Conservation (phyloP, 169 alveolate genomes). For the Perkinsus chesapeaki region DNA sequence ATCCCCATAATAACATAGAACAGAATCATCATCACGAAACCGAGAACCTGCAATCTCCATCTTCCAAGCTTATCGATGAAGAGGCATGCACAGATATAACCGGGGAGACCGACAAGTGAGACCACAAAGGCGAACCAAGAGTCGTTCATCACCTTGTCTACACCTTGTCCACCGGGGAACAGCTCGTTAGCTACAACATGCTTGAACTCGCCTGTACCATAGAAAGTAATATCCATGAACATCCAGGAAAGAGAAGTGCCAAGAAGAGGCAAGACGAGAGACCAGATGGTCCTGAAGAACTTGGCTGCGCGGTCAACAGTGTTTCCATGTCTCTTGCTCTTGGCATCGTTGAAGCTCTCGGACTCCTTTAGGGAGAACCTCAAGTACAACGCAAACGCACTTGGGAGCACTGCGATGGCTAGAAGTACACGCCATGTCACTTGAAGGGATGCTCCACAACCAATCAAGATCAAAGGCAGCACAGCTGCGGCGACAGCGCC, state of each 20-base stretch:
- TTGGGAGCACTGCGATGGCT: neutral
- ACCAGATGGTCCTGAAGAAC: neutral
- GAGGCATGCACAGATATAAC: conserved; percentile 22
- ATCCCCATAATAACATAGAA: conserved; percentile 18
- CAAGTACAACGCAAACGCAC: neutral
- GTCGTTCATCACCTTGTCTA: neutral
- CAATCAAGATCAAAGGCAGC: neutral
- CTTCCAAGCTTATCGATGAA: conserved; percentile 24
- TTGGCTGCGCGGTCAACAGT: neutral
- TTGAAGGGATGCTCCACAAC: neutral
- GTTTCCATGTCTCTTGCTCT: neutral
- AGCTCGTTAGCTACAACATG: conserved; percentile 8
- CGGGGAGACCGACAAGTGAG: conserved; percentile 29
- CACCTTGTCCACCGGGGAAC: conserved; percentile 11
- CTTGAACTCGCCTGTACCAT: conserved; percentile 27
- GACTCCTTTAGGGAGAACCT: neutral
- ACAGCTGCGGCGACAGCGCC: conserved; percentile 8
- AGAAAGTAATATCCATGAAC: conserved; percentile 34
- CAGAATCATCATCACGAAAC: conserved; percentile 28
- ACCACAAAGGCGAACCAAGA: conserved; percentile 11
- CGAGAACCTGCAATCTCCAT: conserved; percentile 21
- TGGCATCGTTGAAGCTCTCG: neutral
- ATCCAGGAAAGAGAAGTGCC: conserved; percentile 36
- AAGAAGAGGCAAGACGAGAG: neutral
- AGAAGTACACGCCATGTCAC: neutral